These are phyloP conservation scores for Chaetomium strumarium DNA, from an alignment of 2,329 filamentous ascomycete species.

Conservation along the genomic window DNA sequence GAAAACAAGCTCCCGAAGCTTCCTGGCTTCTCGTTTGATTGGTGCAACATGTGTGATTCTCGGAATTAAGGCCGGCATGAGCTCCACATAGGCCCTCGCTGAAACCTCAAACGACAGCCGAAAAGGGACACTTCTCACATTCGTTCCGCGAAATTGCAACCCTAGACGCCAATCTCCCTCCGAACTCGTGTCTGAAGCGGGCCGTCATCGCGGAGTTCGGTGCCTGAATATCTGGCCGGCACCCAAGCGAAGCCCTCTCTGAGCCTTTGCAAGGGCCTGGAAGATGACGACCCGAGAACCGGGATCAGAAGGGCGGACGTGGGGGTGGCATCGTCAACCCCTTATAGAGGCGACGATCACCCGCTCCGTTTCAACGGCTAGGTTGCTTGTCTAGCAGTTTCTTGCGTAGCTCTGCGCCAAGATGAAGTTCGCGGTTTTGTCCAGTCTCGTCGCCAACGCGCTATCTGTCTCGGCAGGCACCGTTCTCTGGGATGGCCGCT, in stretches of 20 bases:
- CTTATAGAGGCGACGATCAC: neutral
- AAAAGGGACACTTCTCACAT: conserved; percentile 16
- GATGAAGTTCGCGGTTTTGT: conserved; percentile 23
- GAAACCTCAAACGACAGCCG: conserved; percentile 13
- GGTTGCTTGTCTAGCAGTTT: neutral
- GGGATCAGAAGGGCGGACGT: neutral
- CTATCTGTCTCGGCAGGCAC: conserved; percentile 23
- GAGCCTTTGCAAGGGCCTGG: neutral
- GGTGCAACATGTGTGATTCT: conserved; percentile 1
- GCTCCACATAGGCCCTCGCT: conserved; percentile 9
- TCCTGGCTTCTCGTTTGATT: conserved; percentile 1
- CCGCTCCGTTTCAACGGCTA: neutral
- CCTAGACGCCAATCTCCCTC: conserved; percentile 9
- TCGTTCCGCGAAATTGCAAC: conserved; percentile 24
- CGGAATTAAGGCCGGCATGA: conserved; percentile 7
- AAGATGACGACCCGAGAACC: neutral
- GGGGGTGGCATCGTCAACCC: neutral
- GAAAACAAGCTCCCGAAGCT: conserved; percentile 1
- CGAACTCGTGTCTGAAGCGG: conserved; percentile 9
- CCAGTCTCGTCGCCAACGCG: conserved; percentile 19
- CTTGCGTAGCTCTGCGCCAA: neutral
- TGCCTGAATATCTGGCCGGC: neutral
- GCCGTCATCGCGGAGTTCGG: conserved; percentile 17
- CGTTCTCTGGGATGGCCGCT: conserved; percentile 56
- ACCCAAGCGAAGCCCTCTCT: neutral